Evolutionary conservation across 1,284 basidiomycete genomes (phyloP).

Genomic region (Apiotrichum laibachii): DNA sequence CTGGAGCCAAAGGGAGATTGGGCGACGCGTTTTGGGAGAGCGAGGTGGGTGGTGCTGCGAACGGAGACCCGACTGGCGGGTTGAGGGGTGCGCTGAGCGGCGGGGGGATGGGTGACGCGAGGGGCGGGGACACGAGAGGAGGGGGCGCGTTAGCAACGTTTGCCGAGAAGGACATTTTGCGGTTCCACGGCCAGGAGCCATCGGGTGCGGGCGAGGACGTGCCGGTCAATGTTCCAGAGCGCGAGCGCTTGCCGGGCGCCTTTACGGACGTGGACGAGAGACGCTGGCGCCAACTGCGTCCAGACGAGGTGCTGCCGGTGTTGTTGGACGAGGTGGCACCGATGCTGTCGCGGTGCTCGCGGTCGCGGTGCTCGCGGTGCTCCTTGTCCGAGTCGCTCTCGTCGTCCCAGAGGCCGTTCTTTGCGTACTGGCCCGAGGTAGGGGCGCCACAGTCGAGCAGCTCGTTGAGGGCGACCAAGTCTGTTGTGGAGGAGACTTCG

Average conservation of each 20-base stretch:
- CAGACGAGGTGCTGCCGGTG: neutral
- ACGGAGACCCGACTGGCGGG: neutral
- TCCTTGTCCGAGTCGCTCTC: constrained; percentile 15
- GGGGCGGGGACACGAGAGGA: neutral
- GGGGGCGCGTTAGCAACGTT: neutral
- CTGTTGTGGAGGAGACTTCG: neutral
- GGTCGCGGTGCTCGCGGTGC: neutral
- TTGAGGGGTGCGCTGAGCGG: neutral
- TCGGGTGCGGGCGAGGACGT: neutral
- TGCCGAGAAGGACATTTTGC: neutral
- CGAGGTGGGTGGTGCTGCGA: neutral
- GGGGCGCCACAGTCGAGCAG: constrained; percentile 30
- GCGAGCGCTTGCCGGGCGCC: constrained; percentile 6
- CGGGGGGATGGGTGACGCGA: neutral
- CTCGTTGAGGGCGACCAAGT: neutral
- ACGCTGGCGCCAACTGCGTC: constrained; percentile 1
- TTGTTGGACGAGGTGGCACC: neutral
- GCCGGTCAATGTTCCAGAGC: neutral
- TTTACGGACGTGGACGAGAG: neutral
- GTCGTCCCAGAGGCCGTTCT: constrained; percentile 45
- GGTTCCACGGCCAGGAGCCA: neutral
- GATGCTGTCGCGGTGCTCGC: neutral
- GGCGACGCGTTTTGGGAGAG: neutral
- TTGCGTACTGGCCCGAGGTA: constrained; percentile 38
- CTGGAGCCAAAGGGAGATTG: neutral